These are phyloP conservation scores for Leptographium lundbergii DNA, from an alignment of 2,329 filamentous ascomycete species.

Conservation along the genomic window DNA sequence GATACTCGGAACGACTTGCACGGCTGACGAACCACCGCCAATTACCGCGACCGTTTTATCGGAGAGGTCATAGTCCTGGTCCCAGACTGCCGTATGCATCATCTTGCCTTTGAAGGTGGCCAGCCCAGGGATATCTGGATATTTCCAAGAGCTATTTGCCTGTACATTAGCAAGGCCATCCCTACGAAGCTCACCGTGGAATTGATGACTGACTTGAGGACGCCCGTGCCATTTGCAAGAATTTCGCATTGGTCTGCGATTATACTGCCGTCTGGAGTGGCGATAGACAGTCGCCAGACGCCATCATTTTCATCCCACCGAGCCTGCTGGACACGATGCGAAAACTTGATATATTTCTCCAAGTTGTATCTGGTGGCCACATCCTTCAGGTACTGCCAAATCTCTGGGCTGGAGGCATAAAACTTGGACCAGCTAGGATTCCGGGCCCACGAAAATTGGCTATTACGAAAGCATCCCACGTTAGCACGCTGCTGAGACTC, in stretches of 20 bases:
- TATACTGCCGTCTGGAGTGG: conserved; percentile 11
- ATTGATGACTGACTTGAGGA: conserved; percentile 10
- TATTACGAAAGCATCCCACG: neutral
- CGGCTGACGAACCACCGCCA: conserved; percentile 18
- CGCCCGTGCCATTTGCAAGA: conserved; percentile 10
- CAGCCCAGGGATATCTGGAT: conserved; percentile 21
- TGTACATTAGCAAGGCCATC: neutral
- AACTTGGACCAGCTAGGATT: conserved; percentile 19
- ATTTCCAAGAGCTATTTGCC: conserved; percentile 8
- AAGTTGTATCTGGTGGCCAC: conserved; percentile 19
- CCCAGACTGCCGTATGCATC: conserved; percentile 19
- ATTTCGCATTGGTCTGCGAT: conserved; percentile 10
- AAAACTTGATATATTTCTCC: conserved; percentile 29
- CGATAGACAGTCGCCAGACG: conserved; percentile 21
- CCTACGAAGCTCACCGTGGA: neutral
- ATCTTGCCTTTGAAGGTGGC: conserved; percentile 15
- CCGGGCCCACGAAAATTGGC: conserved; percentile 12
- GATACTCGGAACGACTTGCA: conserved; percentile 17
- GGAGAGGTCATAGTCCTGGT: conserved; percentile 9
- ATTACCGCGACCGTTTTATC: conserved; percentile 19
- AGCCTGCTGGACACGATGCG: conserved; percentile 23
- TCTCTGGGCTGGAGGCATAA: conserved; percentile 15
- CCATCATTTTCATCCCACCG: conserved; percentile 30
- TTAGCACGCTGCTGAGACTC: neutral
- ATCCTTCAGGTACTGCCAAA: conserved; percentile 19